Evolutionary conservation across 352 stramenopile species (phyloP), one percentile per base, ranked within the genome.

Genomic region (Globisporangium uncinulatum): DNA sequence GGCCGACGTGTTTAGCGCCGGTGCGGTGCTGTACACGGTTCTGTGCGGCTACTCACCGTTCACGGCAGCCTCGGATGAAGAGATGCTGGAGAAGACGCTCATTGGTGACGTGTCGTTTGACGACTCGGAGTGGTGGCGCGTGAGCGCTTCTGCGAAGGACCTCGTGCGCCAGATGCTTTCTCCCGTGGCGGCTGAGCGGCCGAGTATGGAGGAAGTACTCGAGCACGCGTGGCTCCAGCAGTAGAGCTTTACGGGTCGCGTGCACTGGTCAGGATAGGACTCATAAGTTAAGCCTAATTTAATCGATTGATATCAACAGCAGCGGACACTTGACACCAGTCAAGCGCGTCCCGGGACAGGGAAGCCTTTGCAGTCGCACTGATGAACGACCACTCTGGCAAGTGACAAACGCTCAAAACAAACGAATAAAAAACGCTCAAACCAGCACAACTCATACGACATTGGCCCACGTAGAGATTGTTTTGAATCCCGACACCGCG

Each of bases 1-100:
- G 0, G 75, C 79, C 19, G 80, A 93, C 47, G 71, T 93, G 31
- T 93, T 93, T 34, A 89, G 78, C 59, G 80, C 80, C 17, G 83
- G 83, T 15, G 80, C 73, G 4, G 69, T 91, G 47, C 59, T 93
- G 37, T 93, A 80, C 63, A 87, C 70, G 7, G 65, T 89, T 56
- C 64, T 93, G 17, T 69, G 64, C 53, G 83, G 83, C 17, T 86
- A 82, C 59, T 74, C 74, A 11, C 83, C 83, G 29, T 93, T 93
- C 65, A 75, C 70, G 47, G 70, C 70, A 0, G 65, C 66, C 13
- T 83, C 71, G 9, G 80, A 90, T 43, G 73, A 86, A 45, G 74
- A 89, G 61, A 76, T 85, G 59, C 59, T 85, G 55, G 65, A 80
- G 63, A 64, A 62, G 52, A 87, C 67, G 5, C 20, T 86, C 13